phyloP scores from a whole-genome alignment of 257 asterid species.

The Eustoma russellianum region DNA sequence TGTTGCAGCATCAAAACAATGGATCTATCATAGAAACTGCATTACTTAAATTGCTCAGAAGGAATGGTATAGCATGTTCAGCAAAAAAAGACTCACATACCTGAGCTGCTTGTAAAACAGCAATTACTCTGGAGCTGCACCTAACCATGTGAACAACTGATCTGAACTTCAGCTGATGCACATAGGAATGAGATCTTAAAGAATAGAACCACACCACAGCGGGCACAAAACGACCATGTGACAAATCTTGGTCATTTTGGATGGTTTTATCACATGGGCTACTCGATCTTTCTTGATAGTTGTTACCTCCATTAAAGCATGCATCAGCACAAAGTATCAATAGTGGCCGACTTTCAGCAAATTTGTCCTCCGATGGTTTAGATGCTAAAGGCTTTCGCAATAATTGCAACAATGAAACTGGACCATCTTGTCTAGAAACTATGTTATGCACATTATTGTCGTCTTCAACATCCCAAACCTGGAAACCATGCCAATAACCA shows the following conservation, averaged over 20 bases:
- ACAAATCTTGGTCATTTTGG: conserved; percentile 35
- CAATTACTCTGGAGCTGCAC: conserved; percentile 74
- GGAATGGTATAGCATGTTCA: background rate
- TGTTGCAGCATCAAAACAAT: conserved; percentile 72
- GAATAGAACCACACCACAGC: conserved; percentile 91
- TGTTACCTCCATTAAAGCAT: conserved; percentile 54
- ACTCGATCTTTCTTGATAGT: conserved; percentile 31
- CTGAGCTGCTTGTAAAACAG: conserved; percentile 82
- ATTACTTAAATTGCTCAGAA: conserved; percentile 7
- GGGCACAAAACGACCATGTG: conserved; percentile 38
- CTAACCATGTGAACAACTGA: conserved; percentile 73
- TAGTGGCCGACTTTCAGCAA: conserved; percentile 64
- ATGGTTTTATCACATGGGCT: conserved; percentile 33
- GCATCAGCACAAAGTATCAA: conserved; percentile 73
- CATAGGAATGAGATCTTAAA: conserved; percentile 67
- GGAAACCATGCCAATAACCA: conserved; percentile 70
- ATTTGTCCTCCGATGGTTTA: conserved; percentile 43
- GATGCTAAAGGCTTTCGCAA: conserved; percentile 52
- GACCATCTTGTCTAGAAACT: conserved; percentile 84
- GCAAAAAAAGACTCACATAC: conserved; percentile 23
- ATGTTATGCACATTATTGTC: conserved; percentile 67
- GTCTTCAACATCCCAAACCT: conserved; percentile 93
- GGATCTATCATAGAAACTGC: conserved; percentile 38
- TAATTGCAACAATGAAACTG: conserved; percentile 74
- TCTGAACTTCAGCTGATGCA: conserved; percentile 70